These are phyloP conservation scores for Penicillium rolfsii DNA, from an alignment of 2,329 filamentous ascomycete genomes.

Conservation along the genomic window DNA sequence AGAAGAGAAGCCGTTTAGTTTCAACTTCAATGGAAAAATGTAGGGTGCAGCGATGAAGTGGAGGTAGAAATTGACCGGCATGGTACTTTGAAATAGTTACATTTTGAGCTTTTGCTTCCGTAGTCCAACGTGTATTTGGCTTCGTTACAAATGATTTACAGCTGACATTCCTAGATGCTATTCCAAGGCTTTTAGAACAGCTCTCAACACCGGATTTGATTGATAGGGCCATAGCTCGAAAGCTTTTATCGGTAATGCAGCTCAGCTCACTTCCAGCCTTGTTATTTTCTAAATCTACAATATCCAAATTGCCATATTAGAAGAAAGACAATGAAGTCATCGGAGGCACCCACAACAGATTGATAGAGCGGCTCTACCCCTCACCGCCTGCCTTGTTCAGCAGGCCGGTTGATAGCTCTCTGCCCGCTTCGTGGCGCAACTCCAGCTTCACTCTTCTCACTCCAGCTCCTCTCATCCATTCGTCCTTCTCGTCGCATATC, in stretches of 20 bases:
- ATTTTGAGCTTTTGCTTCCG: neutral
- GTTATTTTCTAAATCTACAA: neutral
- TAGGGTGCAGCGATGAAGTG: no score
- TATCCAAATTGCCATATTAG: neutral
- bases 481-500: neutral
- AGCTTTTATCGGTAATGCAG: no score
- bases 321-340: constrained; percentile 10
- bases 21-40: neutral
- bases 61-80: no score
- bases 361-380: neutral
- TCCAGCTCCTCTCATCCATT: constrained; percentile 1
- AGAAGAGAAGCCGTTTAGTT: constrained; percentile 2
- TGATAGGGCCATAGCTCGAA: no score
- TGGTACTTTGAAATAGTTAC: neutral
- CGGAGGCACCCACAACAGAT: neutral
- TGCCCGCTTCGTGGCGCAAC: constrained; percentile 17
- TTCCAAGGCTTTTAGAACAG: no score
- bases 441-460: constrained; percentile 1
- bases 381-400: constrained; percentile 13
- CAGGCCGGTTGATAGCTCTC: constrained; percentile 3
- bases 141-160: neutral
- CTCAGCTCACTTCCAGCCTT: neutral
- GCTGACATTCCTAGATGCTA: neutral
- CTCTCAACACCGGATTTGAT: no score
- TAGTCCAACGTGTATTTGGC: no score